Evolutionary conservation across 257 asterid species (phyloP).

Genomic region (Nicotiana knightiana): DNA sequence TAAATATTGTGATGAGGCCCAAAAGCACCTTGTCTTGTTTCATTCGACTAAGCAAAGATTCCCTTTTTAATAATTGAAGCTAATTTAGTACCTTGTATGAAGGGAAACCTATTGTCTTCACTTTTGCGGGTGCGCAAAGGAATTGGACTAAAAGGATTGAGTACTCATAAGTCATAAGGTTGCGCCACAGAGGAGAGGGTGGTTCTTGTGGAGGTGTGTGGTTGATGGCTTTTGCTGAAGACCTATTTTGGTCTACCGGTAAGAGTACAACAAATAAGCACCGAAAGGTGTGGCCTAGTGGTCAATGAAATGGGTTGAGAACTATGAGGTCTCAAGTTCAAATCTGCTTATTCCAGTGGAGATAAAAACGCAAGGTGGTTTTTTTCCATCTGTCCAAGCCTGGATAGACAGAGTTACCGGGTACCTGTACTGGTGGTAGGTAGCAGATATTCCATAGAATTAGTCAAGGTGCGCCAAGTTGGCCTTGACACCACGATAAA

Average conservation of each 20-base stretch:
- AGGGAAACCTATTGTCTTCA: neutral
- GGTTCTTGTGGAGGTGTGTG: neutral
- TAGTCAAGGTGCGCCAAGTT: too few relatives aligned
- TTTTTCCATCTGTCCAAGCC: too few relatives aligned
- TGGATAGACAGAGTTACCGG: too few relatives aligned
- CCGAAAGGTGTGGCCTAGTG: too few relatives aligned
- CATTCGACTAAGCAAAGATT: neutral
- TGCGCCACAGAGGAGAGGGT: neutral
- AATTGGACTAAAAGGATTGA: neutral
- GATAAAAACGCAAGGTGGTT: too few relatives aligned
- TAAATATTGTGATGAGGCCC: neutral
- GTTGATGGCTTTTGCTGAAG: neutral
- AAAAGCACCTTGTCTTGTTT: neutral
- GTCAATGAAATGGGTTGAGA: too few relatives aligned
- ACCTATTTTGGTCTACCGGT: neutral
- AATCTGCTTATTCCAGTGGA: too few relatives aligned
- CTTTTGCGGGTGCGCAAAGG: neutral
- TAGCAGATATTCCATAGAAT: too few relatives aligned
- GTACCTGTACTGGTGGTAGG: too few relatives aligned
- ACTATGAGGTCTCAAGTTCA: too few relatives aligned
- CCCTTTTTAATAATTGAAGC: neutral
- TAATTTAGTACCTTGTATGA: neutral
- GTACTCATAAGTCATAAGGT: neutral
- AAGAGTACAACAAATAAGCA: neutral
- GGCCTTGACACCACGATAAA: too few relatives aligned